Evolutionary conservation across 2,329 filamentous ascomycete species (phyloP).

Genomic region (Xylariaceae sp.): DNA sequence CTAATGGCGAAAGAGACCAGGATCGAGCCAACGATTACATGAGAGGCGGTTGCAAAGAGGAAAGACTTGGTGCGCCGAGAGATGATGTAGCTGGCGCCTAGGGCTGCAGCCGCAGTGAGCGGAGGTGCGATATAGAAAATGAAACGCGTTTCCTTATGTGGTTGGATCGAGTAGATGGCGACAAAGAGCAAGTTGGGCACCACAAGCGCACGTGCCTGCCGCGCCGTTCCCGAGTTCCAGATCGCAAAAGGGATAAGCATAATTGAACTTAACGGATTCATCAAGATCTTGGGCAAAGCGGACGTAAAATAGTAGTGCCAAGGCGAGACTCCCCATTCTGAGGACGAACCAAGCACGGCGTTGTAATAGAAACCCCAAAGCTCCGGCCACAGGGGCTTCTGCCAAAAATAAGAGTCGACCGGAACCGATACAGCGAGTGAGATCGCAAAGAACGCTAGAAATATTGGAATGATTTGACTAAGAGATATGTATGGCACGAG

Average conservation of each 20-base stretch:
- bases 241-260: conserved; percentile 62
- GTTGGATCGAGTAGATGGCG: conserved; percentile 81
- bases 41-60: conserved; percentile 59
- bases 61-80: conserved; percentile 66
- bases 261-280: conserved; percentile 74
- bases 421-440: conserved; percentile 74
- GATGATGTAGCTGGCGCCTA: conserved; percentile 75
- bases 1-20: conserved; percentile 65
- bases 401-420: conserved; percentile 95
- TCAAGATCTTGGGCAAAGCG: conserved; percentile 78
- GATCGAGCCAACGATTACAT: conserved; percentile 64
- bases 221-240: conserved; percentile 51
- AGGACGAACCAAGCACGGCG: conserved; percentile 80
- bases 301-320: conserved; percentile 87
- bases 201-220: conserved; percentile 56
- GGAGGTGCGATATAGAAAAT: conserved; percentile 86
- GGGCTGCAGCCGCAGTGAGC: conserved; percentile 77
- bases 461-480: conserved; percentile 64
- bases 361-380: conserved; percentile 91
- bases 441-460: conserved; percentile 66
- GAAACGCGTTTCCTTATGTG: conserved; percentile 96
- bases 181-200: conserved; percentile 75
- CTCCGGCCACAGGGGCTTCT: conserved; percentile 86
- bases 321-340: conserved; percentile 85
- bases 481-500: conserved; percentile 37